Evolutionary conservation across 2,329 filamentous ascomycete species (phyloP).

Genomic region (Pseudogymnoascus sp.): DNA sequence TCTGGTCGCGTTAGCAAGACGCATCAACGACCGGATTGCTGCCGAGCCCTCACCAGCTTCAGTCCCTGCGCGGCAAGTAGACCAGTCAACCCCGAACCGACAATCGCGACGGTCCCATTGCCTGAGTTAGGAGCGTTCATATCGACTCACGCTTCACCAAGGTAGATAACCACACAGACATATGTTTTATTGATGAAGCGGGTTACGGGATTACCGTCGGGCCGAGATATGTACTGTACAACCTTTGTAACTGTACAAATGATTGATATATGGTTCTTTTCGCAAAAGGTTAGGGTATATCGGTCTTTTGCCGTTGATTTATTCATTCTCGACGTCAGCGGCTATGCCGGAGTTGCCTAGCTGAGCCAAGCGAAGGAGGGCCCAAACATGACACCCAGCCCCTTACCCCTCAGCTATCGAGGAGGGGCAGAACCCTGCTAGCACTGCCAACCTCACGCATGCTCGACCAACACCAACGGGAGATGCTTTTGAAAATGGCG

Average conservation of each 20-base stretch:
- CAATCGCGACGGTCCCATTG: slow-evolving; percentile 23
- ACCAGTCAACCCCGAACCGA: slow-evolving; percentile 33
- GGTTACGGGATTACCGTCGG: neutral
- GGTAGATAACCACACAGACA: neutral
- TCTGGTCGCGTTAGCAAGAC: slow-evolving; percentile 17
- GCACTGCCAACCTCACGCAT: neutral
- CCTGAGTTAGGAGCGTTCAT: neutral
- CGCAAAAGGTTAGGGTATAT: too few species aligned
- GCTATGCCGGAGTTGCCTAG: slow-evolving; percentile 2
- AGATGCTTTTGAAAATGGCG: too few species aligned
- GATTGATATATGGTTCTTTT: too few species aligned
- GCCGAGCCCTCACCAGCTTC: slow-evolving; percentile 22
- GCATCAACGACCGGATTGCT: slow-evolving; percentile 3
- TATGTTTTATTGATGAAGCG: neutral
- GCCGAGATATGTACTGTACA: neutral
- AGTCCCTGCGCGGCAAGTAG: slow-evolving; percentile 32
- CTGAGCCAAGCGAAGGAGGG: neutral
- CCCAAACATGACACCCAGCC: neutral
- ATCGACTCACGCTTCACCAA: neutral
- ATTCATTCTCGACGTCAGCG: neutral
- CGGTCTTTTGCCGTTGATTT: neutral
- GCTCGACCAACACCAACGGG: neutral
- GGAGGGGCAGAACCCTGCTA: neutral
- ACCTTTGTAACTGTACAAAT: neutral
- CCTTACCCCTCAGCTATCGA: neutral